These are phyloP conservation scores for Ophiostoma pallidulum DNA, from an alignment of 2,329 filamentous ascomycete species.

Conservation along the genomic window DNA sequence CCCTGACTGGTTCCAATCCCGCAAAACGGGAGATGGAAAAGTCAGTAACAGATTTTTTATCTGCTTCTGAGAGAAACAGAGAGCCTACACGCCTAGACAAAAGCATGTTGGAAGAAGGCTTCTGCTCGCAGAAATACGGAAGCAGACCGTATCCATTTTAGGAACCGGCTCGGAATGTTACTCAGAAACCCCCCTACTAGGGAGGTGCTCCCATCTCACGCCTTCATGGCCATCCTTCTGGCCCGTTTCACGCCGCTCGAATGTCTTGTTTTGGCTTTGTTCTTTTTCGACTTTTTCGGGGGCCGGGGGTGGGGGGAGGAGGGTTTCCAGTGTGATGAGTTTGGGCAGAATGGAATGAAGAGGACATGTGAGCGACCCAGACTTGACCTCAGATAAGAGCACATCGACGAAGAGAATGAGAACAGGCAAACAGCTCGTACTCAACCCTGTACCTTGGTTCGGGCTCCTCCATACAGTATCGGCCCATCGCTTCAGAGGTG, in stretches of 20 bases:
- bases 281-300: too few species aligned
- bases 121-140: constrained; percentile 1
- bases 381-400: not conserved
- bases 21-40: not conserved
- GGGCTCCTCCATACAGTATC: not conserved
- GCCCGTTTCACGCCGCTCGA: constrained; percentile 1
- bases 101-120: not conserved
- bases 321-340: not conserved
- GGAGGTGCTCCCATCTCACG: not conserved
- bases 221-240: not conserved
- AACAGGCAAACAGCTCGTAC: not conserved
- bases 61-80: not conserved
- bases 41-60: not conserved
- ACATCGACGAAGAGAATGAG: not conserved
- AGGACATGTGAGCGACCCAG: not conserved
- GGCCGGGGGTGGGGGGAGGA: too few species aligned
- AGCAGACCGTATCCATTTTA: constrained; percentile 1
- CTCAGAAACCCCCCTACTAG: not conserved
- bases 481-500: too few species aligned
- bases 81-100: not conserved
- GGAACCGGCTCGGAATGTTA: not conserved
- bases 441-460: not conserved
- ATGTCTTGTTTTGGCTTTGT: constrained; percentile 3
- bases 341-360: not conserved
- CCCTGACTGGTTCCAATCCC: too few species aligned